Conservation (phyloP, 768 basidiomycete species). For the Leccinellum luteum region DNA sequence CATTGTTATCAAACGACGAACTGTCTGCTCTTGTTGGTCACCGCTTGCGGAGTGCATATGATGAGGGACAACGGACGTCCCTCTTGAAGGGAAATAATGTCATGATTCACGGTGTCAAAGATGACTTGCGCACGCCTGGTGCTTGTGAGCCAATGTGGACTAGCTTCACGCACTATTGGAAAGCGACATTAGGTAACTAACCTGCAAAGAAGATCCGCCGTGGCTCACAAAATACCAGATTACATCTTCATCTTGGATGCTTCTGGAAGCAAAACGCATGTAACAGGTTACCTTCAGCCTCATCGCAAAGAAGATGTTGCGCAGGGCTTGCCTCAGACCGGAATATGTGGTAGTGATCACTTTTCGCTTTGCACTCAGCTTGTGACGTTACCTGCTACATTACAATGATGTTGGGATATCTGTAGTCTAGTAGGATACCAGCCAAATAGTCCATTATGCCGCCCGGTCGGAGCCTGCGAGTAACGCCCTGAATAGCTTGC, state of each 20-base stretch:
- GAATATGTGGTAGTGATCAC: conserved; percentile 85
- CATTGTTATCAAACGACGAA: conserved; percentile 60
- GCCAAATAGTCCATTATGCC: conserved; percentile 10
- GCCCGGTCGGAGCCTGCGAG: conserved; percentile 84
- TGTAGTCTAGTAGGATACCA: conserved; percentile 8
- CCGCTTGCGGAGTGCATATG: conserved; percentile 66
- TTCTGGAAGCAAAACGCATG: conserved; percentile 26
- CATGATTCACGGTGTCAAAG: conserved; percentile 53
- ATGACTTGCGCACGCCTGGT: conserved; percentile 46
- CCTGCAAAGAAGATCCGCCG: background rate
- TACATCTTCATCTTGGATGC: conserved; percentile 82
- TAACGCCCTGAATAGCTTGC: conserved; percentile 81
- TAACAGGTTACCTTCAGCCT: conserved; percentile 60
- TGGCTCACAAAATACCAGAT: conserved; percentile 46
- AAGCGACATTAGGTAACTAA: conserved; percentile 66
- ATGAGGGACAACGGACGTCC: conserved; percentile 41
- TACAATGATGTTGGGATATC: conserved; percentile 3
- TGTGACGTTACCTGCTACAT: conserved; percentile 12
- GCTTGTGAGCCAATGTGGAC: conserved; percentile 81
- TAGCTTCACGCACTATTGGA: conserved; percentile 87
- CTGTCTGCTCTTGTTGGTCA: conserved; percentile 43
- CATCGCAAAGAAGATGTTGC: conserved; percentile 56
- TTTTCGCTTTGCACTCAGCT: conserved; percentile 74
- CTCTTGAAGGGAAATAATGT: conserved; percentile 15
- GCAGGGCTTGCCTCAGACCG: conserved; percentile 75